Evolutionary conservation across 2,329 filamentous ascomycete genomes (phyloP), one percentile per base, ranked within the genome.

Genomic region (Juglanconis sp.): DNA sequence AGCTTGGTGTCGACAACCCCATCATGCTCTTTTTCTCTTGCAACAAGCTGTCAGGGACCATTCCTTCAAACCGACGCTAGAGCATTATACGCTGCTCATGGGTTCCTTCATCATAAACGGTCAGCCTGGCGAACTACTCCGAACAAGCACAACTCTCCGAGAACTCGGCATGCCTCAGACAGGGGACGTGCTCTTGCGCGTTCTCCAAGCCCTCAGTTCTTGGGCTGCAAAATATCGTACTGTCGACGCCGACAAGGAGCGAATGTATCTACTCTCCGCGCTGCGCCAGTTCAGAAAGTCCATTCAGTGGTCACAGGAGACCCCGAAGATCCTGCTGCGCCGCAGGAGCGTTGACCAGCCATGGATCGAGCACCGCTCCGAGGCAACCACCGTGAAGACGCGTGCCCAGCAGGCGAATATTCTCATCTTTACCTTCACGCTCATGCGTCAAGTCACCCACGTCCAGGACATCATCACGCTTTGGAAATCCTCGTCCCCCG

Each of bases 61-160:
- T 3, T 65, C 79, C 6, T 82, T 85, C 60, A 67, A 75, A 15
- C 76, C 82, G 2, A 76, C 73, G 0, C 66, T 75, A 2, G 74
- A 79, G 24, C 83, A 86, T 67, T 85, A 80, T 66, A 70, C 79
- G 35, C 76, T 81, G 32, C 77, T 86, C 55, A 83, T 85, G 78
- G 72, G 76, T 15, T 79, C 78, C 24, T 80, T 82, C 61, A 72
- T 83, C 49, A 74, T 76, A 30, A 77, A 71, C 5, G 73, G 75
- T 5, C 77, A 84, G 60, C 72, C 76, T 3, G 65, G 66, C n/a
- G 65, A 78, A 36, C 76, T 79, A 2, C 70, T 76, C 48, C 71
- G 72, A 24, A 73, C 83, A 40, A 71, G 77, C 62, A 65, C 70
- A 13, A 69, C 80, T 51, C 78, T 85, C 73, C 67, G 74, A 50